phyloP scores from a whole-genome alignment of 2,329 filamentous ascomycete species.

The Didymella exigua region DNA sequence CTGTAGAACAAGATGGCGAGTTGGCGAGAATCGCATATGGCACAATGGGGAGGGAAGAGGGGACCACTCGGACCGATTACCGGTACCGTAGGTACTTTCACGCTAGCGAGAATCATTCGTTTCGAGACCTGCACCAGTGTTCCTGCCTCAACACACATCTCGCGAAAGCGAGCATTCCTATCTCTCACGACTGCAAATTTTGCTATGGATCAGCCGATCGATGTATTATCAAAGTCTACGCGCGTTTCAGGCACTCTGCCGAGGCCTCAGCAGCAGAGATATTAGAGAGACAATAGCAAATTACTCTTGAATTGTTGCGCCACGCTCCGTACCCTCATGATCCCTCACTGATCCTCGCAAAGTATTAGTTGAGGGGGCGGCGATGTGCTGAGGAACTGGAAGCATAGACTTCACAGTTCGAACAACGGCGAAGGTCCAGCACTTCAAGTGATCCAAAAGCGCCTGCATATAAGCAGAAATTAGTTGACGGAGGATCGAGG shows the following conservation, averaged over 20 bases:
- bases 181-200: neutral
- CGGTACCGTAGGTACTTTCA: neutral
- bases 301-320: too few species aligned
- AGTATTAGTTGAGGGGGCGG: too few species aligned
- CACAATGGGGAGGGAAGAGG: neutral
- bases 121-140: slow-evolving; percentile 10
- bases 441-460: too few species aligned
- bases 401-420: too few species aligned
- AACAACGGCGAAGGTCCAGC: too few species aligned
- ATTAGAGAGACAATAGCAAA: too few species aligned
- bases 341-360: too few species aligned
- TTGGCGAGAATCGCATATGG: neutral
- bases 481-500: too few species aligned
- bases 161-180: neutral
- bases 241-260: neutral
- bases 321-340: too few species aligned
- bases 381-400: too few species aligned
- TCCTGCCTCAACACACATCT: neutral
- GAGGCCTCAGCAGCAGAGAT: neutral
- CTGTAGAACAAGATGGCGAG: too few species aligned
- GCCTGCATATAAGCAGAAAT: too few species aligned
- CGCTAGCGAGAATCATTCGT: neutral
- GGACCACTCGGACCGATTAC: neutral
- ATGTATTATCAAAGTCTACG: neutral
- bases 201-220: neutral